Evolutionary conservation across 768 basidiomycete species (phyloP), one percentile per base, ranked within the genome.

Genomic region (Leccinum disarticulatum): DNA sequence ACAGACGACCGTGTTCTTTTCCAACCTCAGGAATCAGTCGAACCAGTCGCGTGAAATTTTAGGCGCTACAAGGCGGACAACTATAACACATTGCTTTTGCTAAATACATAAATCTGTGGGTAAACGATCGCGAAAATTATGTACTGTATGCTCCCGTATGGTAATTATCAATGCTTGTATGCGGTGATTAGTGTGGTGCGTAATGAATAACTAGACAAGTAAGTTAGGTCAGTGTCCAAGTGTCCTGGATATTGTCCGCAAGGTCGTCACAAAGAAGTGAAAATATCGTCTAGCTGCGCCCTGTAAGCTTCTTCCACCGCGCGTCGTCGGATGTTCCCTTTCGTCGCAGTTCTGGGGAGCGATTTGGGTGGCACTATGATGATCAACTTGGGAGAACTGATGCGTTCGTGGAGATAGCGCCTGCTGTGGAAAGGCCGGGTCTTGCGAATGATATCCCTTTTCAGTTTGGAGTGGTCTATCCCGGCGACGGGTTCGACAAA

Each of bases 341-440:
- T 92, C 13, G 90, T 90, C 19, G 84, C 85, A 0, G 90, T 92
- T 63, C 90, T 79, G 41, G 90, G 90, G 47, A 92, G 80, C 2
- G 87, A 82, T n/a, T 81, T 80, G 47, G 77, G 76, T 28, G 83
- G 78, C 17, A 90, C 89, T 47, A 91, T 75, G 60, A 91, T 74
- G 59, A 92, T 81, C 80, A 89, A 82, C 52, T 86, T 80, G 4
- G 82, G 64, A 7, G 79, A 82, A 5, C 79, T 81, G 75, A 92
- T 87, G 41, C 89, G 87, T 70, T 92, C 90, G 73, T 92, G 90
- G 54, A 90, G 75, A 70, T 92, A 92, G 57, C 88, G 81, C 58
- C 89, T 79, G 10, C 80, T 81, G 70, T 92, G 87, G 79, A 91
- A 92, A 25, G 81, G 82, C 25, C 86, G 80, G 9, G 83, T 91